Percentiles rank a stretch among this genome's conserved stretches.
phyloP scores from a whole-genome alignment of 805 yeast species.

The Lipomyces orientalis region DNA sequence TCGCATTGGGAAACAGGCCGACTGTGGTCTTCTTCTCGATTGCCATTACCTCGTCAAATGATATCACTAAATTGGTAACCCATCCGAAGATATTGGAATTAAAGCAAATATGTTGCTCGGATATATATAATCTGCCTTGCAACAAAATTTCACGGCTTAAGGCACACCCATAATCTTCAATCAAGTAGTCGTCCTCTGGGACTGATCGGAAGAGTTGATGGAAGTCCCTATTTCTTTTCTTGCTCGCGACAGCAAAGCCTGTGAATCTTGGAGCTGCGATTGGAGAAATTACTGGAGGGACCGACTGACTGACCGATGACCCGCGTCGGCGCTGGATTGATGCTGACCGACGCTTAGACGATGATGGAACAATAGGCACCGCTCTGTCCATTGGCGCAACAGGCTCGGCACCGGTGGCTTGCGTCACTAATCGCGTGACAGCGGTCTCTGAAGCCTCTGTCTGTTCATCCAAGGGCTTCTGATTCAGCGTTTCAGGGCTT shows the following conservation, averaged over 20 bases:
- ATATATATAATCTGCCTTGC: constrained; percentile 85
- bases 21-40: constrained; percentile 86
- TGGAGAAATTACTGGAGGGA: background rate
- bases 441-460: background rate
- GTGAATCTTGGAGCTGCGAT: constrained; percentile 26
- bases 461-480: background rate
- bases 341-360: constrained; percentile 20
- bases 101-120: constrained; percentile 81
- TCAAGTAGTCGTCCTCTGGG: constrained; percentile 69
- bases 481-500: background rate
- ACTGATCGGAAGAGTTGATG: constrained; percentile 74
- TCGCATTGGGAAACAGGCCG: constrained; percentile 90
- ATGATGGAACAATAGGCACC: constrained; percentile 7
- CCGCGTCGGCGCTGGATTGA: constrained; percentile 24
- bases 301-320: constrained; percentile 20
- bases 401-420: background rate
- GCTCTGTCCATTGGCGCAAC: background rate
- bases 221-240: constrained; percentile 71
- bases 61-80: constrained; percentile 80
- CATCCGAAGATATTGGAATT: constrained; percentile 87
- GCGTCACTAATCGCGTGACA: too few species aligned
- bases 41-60: constrained; percentile 68
- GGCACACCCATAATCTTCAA: constrained; percentile 92
- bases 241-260: constrained; percentile 54
- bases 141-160: constrained; percentile 81